phyloP scores from a whole-genome alignment of 176 grass and related monocot species.

The Carex littledalei region DNA sequence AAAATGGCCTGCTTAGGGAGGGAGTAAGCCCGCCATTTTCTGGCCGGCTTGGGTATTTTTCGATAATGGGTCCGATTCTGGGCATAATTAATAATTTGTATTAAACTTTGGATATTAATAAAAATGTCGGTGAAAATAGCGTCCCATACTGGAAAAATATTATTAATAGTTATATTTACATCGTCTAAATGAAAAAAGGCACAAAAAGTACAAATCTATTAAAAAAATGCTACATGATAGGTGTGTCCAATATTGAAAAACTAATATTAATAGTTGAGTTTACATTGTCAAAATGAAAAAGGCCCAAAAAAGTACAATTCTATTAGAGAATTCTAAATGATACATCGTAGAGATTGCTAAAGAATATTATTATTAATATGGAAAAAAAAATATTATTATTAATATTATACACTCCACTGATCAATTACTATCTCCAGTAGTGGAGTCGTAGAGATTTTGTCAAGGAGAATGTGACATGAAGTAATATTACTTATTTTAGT shows the following conservation, averaged over 20 bases:
- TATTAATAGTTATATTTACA: neutral
- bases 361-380: too few relatives aligned
- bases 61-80: too few relatives aligned
- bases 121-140: too few relatives aligned
- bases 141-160: too few relatives aligned
- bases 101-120: too few relatives aligned
- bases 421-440: neutral
- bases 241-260: neutral
- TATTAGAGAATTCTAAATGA: neutral
- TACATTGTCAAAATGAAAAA: too few relatives aligned
- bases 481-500: neutral
- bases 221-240: neutral
- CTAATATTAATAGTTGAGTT: too few relatives aligned
- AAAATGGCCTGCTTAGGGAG: too few relatives aligned
- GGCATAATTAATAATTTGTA: too few relatives aligned
- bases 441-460: neutral
- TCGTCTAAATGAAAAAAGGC: neutral
- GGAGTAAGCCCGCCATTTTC: too few relatives aligned
- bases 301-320: neutral
- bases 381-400: neutral
- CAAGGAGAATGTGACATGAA: slow-evolving; percentile 20
- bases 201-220: neutral
- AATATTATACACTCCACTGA: neutral
- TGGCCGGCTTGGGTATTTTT: too few relatives aligned
- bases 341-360: too few relatives aligned